Conservation (phyloP, 192 early-diverging fungal genomes). For the Chytriomyces sp. region DNA sequence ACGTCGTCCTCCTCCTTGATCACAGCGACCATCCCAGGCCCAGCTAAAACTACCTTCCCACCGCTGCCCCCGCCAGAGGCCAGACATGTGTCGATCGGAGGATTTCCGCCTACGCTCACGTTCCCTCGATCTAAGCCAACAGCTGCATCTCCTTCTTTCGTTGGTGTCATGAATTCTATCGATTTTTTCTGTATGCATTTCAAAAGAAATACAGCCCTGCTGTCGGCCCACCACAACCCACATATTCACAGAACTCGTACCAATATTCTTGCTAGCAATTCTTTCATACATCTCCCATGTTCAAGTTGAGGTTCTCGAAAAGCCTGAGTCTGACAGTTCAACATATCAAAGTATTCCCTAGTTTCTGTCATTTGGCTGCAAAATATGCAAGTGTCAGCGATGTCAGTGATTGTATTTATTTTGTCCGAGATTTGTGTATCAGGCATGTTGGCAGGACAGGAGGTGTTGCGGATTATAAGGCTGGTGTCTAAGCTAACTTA, state of each 20-base stretch:
- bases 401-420: conserved; percentile 15
- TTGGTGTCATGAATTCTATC: too few relatives aligned
- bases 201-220: too few relatives aligned
- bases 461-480: conserved; percentile 7
- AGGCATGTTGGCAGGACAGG: conserved; percentile 1
- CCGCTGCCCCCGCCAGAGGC: too few relatives aligned
- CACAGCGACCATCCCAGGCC: too few relatives aligned
- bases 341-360: background rate
- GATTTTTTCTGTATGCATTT: too few relatives aligned
- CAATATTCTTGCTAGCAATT: background rate
- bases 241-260: background rate
- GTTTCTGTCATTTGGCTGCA: background rate
- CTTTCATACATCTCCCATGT: background rate
- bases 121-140: too few relatives aligned
- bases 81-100: too few relatives aligned
- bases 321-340: background rate
- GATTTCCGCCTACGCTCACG: too few relatives aligned
- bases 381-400: conserved; percentile 15
- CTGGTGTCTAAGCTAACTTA: too few relatives aligned
- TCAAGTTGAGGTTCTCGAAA: background rate
- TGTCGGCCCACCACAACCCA: too few relatives aligned
- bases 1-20: background rate
- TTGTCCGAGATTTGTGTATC: background rate
- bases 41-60: too few relatives aligned
- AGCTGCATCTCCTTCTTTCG: too few relatives aligned